Percentiles rank a stretch among this genome's conserved stretches.
Evolutionary conservation across 305 asterid genomes (phyloP).

Genomic region (Fraxinus albicans): DNA sequence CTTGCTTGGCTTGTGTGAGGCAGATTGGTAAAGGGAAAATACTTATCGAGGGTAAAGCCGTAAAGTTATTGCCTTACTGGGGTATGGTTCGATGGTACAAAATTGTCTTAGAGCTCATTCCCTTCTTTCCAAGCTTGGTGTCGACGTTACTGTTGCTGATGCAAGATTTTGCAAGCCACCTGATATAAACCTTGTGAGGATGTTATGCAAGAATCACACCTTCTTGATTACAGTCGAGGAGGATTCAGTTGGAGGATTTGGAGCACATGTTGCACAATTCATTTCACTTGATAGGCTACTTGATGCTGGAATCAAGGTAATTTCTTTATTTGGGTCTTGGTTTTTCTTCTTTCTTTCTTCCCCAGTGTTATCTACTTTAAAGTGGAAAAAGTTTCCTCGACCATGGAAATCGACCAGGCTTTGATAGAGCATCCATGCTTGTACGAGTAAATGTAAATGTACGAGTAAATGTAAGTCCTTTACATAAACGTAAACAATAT

Average conservation of each 20-base stretch:
- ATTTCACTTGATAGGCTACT: conserved; percentile 83
- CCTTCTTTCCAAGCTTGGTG: conserved; percentile 61
- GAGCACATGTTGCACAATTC: conserved; percentile 88
- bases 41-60: conserved; percentile 52
- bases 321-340: background rate
- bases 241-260: conserved; percentile 89
- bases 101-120: conserved; percentile 81
- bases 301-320: conserved; percentile 82
- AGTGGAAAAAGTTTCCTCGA: too few relatives aligned
- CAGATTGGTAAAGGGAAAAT: conserved; percentile 84
- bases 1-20: background rate
- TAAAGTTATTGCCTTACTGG: conserved; percentile 71
- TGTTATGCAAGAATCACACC: conserved; percentile 59
- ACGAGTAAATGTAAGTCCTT: background rate
- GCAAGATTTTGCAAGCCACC: conserved; percentile 98
- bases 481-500: background rate
- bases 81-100: conserved; percentile 88
- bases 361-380: background rate
- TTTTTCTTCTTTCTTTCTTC: background rate
- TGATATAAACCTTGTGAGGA: conserved; percentile 61
- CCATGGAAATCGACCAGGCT: background rate
- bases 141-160: conserved; percentile 81
- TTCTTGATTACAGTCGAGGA: conserved; percentile 85
- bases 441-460: background rate
- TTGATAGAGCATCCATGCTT: background rate